Evolutionary conservation across 441 rosid genomes (phyloP), one percentile per base, ranked within the genome.

Genomic region (Populus hybrid): DNA sequence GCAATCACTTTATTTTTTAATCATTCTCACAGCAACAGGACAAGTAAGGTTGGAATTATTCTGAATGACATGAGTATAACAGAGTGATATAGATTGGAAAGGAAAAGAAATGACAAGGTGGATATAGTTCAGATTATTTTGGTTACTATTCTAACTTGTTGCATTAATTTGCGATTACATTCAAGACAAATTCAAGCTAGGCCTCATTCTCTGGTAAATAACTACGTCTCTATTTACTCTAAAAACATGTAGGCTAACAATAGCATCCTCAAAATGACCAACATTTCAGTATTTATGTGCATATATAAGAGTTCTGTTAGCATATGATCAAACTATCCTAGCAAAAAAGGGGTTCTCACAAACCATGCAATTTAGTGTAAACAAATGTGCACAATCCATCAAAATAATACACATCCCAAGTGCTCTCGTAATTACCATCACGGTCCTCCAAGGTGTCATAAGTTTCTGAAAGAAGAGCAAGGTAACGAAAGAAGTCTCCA

Each of bases 361-460:
- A 66, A 21, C 42, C 19, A 36, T 68, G 70, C 59, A 46, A 79
- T 21, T 24, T 12, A 26, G 53, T 46, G 34, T 65, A 6, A 42
- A 75, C 8, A 28, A 75, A 59, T 57, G 38, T 24, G n/a, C 61
- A 63, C n/a, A 73, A 67, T 50, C 59, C 65, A 76, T 36, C 26
- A 70, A 70, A 50, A 19, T 0, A 72, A 77, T 21, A 26, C 24
- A 50, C 59, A 42, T 65, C 67, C 67, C 67, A 24, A 71, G 66
- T 53, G 73, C 38, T 63, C 71, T 50, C 76, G 66, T 16, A 34
- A 42, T 84, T 93, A 95, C 98, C 99, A 88, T 93, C 99, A 26
- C 89, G 82, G 74, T 90, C 98, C 82, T 93, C 99, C 81, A 93
- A 84, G 79, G 86, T 71, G 76, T 93, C 94, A 78, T 81, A 78